These are phyloP conservation scores for Backusella macrospora DNA, from an alignment of 192 early-diverging fungal genomes.

Conservation along the genomic window DNA sequence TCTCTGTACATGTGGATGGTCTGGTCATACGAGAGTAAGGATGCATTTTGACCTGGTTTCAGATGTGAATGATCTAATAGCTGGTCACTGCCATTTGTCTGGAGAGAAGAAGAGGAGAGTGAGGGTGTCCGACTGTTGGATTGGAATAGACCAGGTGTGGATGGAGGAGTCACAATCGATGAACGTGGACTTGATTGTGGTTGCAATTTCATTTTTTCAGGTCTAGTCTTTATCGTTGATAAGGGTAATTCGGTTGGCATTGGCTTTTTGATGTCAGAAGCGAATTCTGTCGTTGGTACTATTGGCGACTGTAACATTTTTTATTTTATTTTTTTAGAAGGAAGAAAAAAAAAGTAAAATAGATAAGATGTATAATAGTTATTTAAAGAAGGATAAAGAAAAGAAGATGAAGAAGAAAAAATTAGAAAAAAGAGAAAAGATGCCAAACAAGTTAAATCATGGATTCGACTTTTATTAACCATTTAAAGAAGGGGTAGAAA, in stretches of 20 bases:
- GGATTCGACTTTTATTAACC: not conserved
- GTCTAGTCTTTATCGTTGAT: not conserved
- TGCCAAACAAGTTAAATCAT: not conserved
- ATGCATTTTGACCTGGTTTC: conserved; percentile 56
- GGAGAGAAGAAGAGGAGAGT: not conserved
- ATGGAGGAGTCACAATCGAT: not conserved
- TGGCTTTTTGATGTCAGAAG: conserved; percentile 3
- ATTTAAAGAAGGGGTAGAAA: not conserved
- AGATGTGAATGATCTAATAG: conserved; percentile 55
- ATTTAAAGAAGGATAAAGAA: not conserved
- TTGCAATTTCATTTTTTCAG: conserved; percentile 10
- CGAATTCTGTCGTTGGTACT: not conserved
- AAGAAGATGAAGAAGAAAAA: not conserved
- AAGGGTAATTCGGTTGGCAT: not conserved
- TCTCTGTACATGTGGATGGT: conserved; percentile 59
- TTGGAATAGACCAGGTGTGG: not conserved
- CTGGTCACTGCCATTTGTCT: conserved; percentile 21
- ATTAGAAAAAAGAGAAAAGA: not conserved
- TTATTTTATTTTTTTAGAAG: not conserved
- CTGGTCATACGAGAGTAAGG: conserved; percentile 54
- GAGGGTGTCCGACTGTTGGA: not conserved
- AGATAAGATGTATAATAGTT: not conserved
- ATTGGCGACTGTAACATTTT: not conserved
- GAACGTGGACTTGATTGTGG: not conserved
- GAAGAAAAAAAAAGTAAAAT: not conserved